Base-by-base conservation (phyloP, 2,329 filamentous ascomycete species). In the Mariannaea sp. region DNA sequence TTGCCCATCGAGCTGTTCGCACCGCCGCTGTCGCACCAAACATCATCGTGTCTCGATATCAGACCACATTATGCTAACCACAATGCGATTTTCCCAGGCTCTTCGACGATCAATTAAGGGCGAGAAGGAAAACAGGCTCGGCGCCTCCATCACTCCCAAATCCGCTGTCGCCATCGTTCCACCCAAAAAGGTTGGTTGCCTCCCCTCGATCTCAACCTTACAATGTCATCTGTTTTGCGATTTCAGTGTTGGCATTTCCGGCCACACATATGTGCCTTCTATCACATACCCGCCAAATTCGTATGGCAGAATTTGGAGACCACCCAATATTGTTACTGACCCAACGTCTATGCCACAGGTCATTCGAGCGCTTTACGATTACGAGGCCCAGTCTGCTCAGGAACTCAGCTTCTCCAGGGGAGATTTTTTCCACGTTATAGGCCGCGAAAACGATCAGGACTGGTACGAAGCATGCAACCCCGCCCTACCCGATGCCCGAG, bases 391-490 rank as follows among this genome's bases (percentile, higher is more conserved):
- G 67, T 84, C 85, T 55, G 76, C 76, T 47, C 88, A 93, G 71
- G 87, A 96, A 77, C 80, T 99, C 66, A 88, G 89, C 70, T 99
- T 99, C 75, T 91, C 87, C 61, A 89, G 91, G 70, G 94, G 94
- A 68, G 94, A 99, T 73, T 99, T 97, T 74, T 94, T 99, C 72
- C 93, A 97, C 77, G 94, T 99, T 60, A 93, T 97, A 72, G 91
- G 90, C 67, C 88, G 93, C 72, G 94, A 97, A 77, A 88, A 97
- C 79, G 93, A 97, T 71, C 77, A 79, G 33, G 91, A 97, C 71
- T 99, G 94, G 93, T 99, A 97, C 80, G 94, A 97, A 75, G 94
- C 93, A 50, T 97, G 92, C 80, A 99, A 99, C 71, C 94, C 94
- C 56, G 84, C 89, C 44, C 80, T 96, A 61, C 91, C 89, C 67